These are phyloP conservation scores for Silene coronaria DNA, from an alignment of 179 eudicot genomes.

Conservation along the genomic window DNA sequence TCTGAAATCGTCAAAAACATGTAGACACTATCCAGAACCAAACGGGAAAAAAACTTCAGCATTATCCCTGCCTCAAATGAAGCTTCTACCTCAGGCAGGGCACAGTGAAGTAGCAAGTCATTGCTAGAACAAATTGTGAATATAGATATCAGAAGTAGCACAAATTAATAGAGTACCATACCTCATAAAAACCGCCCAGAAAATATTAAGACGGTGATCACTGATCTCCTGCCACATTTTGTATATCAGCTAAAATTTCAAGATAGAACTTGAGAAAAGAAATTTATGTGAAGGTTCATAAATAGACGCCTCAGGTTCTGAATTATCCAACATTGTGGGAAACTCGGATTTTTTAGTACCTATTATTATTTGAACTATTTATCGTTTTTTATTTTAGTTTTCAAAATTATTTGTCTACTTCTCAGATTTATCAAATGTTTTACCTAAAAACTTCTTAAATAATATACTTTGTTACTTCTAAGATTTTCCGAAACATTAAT, in stretches of 20 bases:
- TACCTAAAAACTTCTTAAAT: no score
- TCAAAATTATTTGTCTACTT: no score
- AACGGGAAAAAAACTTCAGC: no score
- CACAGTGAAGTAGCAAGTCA: not conserved
- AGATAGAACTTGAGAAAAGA: not conserved
- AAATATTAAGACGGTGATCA: conserved; percentile 59
- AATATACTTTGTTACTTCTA: no score
- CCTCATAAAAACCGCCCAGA: conserved; percentile 92
- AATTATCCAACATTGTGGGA: conserved; percentile 33
- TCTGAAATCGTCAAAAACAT: no score
- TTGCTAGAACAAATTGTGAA: not conserved
- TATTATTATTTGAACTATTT: no score
- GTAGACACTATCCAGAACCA: not conserved
- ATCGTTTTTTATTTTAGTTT: no score
- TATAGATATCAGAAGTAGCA: not conserved
- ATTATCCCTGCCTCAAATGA: not conserved
- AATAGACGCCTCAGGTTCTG: conserved; percentile 37
- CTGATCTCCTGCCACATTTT: conserved; percentile 85
- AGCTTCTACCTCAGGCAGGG: not conserved
- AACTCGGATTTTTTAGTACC: conserved; percentile 62
- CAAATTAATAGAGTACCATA: conserved; percentile 31
- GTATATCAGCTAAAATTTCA: conserved; percentile 20
- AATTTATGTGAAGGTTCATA: conserved; percentile 2
- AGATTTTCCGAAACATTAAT: no score
- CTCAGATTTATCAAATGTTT: no score